Base-by-base conservation (phyloP, 73 alveolate genomes). In the Uronychia setigera region DNA sequence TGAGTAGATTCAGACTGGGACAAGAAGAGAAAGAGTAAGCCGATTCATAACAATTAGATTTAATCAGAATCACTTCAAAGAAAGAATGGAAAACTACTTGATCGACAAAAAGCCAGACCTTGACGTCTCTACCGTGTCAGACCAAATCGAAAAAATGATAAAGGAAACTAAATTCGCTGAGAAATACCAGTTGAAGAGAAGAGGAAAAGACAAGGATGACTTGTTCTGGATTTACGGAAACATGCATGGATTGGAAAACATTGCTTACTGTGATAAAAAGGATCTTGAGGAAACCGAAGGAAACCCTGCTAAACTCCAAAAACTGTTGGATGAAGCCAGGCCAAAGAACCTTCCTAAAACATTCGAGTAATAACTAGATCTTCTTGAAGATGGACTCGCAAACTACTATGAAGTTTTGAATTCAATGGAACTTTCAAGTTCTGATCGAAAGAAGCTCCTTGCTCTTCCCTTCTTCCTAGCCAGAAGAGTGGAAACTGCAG, bases 221-320 rank as follows among this genome's bases (percentile, higher is more conserved):
- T 26, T 85, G 35, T 85, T 74, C 86, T 90, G 92, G 92, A 30
- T 77, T 57, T 80, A 80, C 57, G 95, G 92, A 26, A 90, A 85
- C 85, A 80, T 90, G 31, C 95, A 90, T 76, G 95, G 95, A n/a
- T 86, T 90, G 9, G 95, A 90, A 46, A 90, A 90, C 57, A 84
- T 90, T 67, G 95, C 95, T 1, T 85, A 82, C 35, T 83, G 85
- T 35, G 92, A 85, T 74, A 60, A 78, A 1, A 57, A 85, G 11
- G 91, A 85, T 25, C 28, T 85, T 30, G 35, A 35, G 26, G 90
- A 58, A 19, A 57, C 83, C 76, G 57, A 34, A 5, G 93, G 93
- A 27, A 90, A 90, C 85, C 95, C 95, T 29, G 88, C 80, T 25
- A 80, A 35, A 32, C 57, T 90, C 46, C 88, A 90, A 58, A 57